Evolutionary conservation across 352 stramenopile species (phyloP).

Genomic region (Globisporangium recalcitrans): DNA sequence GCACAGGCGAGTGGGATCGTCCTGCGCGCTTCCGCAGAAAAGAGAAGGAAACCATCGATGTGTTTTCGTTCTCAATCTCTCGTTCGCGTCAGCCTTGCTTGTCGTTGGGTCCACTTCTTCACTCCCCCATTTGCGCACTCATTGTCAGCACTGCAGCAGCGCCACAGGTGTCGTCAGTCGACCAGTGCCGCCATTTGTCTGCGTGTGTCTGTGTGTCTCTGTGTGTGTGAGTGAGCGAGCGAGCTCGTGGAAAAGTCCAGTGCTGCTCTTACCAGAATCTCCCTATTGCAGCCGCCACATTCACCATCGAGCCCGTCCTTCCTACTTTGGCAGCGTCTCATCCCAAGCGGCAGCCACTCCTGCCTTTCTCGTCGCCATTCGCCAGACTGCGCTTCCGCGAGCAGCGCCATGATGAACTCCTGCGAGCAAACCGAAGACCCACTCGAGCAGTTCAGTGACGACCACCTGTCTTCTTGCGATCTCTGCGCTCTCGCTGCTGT

Average conservation of each 20-base stretch:
- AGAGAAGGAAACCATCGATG: neutral
- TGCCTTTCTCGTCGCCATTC: neutral
- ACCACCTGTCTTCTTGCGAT: neutral
- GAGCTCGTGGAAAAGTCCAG: neutral
- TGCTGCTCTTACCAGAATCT: neutral
- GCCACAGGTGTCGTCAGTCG: too few species aligned
- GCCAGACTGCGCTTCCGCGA: neutral
- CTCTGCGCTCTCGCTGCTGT: neutral
- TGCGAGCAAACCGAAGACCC: neutral
- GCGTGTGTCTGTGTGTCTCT: neutral
- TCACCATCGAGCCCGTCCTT: neutral
- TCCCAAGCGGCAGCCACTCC: neutral
- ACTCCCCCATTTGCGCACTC: neutral
- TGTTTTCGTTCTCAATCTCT: neutral
- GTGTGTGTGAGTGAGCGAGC: neutral
- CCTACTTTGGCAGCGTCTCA: neutral
- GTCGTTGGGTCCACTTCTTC: neutral
- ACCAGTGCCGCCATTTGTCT: neutral
- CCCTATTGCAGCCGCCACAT: neutral
- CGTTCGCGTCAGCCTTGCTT: neutral
- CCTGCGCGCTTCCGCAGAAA: neutral
- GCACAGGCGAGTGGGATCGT: neutral
- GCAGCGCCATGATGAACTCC: constrained; percentile 9
- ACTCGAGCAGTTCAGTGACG: neutral
- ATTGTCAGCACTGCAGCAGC: neutral